These are phyloP conservation scores for Fraxinus floribunda DNA, from an alignment of 305 asterid genomes.

Conservation along the genomic window DNA sequence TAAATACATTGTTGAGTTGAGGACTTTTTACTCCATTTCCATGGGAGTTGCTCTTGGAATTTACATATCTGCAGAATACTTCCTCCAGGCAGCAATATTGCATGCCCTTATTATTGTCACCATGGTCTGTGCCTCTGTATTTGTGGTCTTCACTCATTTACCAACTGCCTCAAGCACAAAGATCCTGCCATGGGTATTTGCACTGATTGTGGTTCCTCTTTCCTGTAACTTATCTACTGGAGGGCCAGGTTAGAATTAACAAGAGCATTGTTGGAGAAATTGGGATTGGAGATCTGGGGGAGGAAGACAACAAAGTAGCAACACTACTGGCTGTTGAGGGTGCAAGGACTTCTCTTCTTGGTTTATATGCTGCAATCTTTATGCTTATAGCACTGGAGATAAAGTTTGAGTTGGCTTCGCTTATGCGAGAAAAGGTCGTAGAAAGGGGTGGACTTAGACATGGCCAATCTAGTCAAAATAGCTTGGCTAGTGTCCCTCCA, in stretches of 20 bases:
- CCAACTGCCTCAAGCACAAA: constrained; percentile 97
- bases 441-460: constrained; percentile 73
- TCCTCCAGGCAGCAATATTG: constrained; percentile 79
- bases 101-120: constrained; percentile 85
- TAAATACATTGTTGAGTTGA: constrained; percentile 77
- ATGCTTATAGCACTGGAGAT: constrained; percentile 96
- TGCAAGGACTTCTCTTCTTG: constrained; percentile 92
- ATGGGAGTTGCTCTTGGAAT: constrained; percentile 86
- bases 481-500: constrained; percentile 66
- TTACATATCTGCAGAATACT: constrained; percentile 87
- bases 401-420: constrained; percentile 89
- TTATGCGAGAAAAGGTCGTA: constrained; percentile 60
- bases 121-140: constrained; percentile 82
- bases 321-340: constrained; percentile 87
- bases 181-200: constrained; percentile 91
- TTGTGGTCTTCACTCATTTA: constrained; percentile 89
- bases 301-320: constrained; percentile 76
- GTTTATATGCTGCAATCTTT: constrained; percentile 86
- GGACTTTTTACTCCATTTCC: constrained; percentile 70
- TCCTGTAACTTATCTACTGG: constrained; percentile 91
- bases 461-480: constrained; percentile 67
- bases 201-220: constrained; percentile 92
- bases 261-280: constrained; percentile 49
- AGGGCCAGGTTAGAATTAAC: constrained; percentile 86
- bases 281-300: constrained; percentile 49